Evolutionary conservation across 2,329 filamentous ascomycete genomes (phyloP).

Genomic region (Fusarium sp.): DNA sequence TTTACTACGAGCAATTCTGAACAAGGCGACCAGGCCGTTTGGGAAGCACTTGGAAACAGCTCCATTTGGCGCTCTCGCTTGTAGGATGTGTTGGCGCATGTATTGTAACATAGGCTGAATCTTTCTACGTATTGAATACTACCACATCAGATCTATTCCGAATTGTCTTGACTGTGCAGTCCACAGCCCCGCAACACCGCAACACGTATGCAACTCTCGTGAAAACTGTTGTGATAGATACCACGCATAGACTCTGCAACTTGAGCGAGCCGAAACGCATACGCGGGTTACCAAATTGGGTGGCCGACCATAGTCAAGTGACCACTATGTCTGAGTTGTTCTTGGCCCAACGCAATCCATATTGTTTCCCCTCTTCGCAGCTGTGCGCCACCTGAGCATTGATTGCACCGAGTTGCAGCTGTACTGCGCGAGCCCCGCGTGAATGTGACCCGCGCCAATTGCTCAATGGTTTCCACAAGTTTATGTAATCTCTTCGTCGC

Average conservation of each 20-base stretch:
- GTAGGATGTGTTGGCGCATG: neutral
- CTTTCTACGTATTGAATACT: neutral
- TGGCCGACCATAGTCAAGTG: conserved; percentile 23
- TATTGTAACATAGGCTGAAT: neutral
- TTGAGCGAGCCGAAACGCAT: neutral
- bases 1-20: conserved; percentile 49
- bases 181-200: neutral
- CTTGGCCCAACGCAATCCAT: neutral
- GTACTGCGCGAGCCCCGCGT: conserved; percentile 4
- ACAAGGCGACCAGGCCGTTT: conserved; percentile 49
- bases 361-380: conserved; percentile 15
- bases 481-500: conserved; percentile 7
- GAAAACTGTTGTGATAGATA: neutral
- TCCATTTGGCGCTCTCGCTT: conserved; percentile 45
- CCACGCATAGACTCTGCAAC: neutral
- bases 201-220: neutral
- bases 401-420: conserved; percentile 11
- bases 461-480: neutral
- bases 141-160: neutral
- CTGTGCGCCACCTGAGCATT: conserved; percentile 5
- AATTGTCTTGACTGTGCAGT: too few relatives aligned
- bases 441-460: conserved; percentile 10
- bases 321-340: conserved; percentile 23
- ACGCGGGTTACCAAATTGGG: neutral
- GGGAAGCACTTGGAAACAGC: conserved; percentile 46